Base-by-base conservation (phyloP, 202 grass and related monocot species). In the Thinopyrum obtusiflorum region DNA sequence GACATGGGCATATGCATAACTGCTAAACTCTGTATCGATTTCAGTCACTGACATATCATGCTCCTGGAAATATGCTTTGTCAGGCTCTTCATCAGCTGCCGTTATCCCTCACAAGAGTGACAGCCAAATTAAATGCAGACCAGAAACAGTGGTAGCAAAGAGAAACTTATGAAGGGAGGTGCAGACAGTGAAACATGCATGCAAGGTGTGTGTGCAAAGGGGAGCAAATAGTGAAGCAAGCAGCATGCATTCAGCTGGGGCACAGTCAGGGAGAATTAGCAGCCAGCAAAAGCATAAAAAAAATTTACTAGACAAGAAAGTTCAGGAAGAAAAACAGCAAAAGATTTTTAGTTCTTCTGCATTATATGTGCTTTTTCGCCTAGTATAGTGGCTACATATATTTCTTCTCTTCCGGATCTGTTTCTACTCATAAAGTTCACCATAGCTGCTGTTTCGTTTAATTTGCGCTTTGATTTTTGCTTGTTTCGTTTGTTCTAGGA, bases 61-160 rank as follows among this genome's bases (percentile, higher is more conserved):
- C 82, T 61, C 82, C 77, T 88, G 89, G 72, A 88, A 85, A 73
- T 88, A 76, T 85, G 85, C 85, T 87, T 33, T 91, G 82, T 72
- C 89, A 91, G 89, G 86, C 83, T 77, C 85, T 75, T 65, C 39
- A 77, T 62, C 85, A 77, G 77, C 40, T 77, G 77, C 89, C 42
- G 85, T 85, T 84, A 77, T 65, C 82, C 31, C 70, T 85, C 86
- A 81, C 86, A 84, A 85, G 82, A 85, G 78, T 82, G 83, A 46
- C 81, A 88, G 78, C 78, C 78, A 78, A 88, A 91, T 91, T 91
- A 91, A 91, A 91, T 88, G 89, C 82, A 82, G 64, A 70, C 63
- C 82, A 82, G 82, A 88, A 81, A 40, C 81, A 81, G 61, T 79
- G 76, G 74, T 46, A 49, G 63, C 82, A 68, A 84, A 82, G 66